Conservation (phyloP, 305 asterid species). For the Coffea humblotiana region DNA sequence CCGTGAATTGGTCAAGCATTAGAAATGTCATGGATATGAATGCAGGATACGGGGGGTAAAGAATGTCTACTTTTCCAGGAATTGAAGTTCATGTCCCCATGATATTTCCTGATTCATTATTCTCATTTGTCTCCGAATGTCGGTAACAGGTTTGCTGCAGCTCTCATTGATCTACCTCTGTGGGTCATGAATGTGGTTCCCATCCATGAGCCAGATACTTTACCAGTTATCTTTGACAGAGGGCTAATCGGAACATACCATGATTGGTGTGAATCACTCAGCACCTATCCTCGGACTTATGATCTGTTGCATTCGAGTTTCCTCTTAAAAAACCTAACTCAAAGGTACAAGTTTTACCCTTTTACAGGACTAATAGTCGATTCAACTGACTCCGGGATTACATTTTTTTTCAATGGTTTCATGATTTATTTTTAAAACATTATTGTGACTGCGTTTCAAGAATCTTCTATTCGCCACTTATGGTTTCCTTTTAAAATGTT, state of each 20-base stretch:
- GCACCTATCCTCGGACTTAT: conserved; percentile 82
- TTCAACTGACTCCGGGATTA: not conserved
- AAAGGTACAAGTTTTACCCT: conserved; percentile 48
- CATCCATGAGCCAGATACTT: conserved; percentile 62
- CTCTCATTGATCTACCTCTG: conserved; percentile 51
- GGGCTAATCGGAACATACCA: conserved; percentile 88
- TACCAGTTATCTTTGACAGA: conserved; percentile 69
- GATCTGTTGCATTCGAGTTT: conserved; percentile 88
- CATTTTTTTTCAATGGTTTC: not conserved
- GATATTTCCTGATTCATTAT: not conserved
- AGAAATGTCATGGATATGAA: conserved; percentile 95
- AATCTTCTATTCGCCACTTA: not conserved
- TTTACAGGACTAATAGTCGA: not conserved
- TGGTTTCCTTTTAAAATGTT: no score
- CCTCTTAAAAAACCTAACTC: conserved; percentile 62
- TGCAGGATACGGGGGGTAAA: conserved; percentile 95
- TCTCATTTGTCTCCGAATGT: not conserved
- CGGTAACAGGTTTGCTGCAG: conserved; percentile 71
- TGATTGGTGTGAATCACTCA: conserved; percentile 94
- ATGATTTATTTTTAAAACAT: no score
- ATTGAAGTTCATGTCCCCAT: not conserved
- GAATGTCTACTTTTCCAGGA: not conserved
- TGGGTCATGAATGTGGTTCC: conserved; percentile 96
- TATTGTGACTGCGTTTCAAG: not conserved
- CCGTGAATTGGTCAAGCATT: conserved; percentile 63